phyloP scores from a whole-genome alignment of 768 basidiomycete species.

The Serendipita indica region DNA sequence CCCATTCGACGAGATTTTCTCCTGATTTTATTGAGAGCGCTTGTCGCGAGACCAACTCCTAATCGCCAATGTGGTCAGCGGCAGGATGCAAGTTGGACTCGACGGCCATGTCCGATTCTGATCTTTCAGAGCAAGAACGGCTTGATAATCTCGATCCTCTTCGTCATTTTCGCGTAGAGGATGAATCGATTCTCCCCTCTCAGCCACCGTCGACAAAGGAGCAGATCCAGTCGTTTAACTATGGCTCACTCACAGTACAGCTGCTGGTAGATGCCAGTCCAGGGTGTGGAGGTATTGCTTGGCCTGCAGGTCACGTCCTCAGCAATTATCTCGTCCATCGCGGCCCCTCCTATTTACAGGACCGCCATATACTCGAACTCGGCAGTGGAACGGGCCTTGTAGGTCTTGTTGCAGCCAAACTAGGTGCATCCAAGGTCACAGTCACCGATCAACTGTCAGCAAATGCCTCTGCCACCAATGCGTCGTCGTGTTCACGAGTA shows the following conservation, averaged over 20 bases:
- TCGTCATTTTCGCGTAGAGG: slow-evolving; percentile 38
- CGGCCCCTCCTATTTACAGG: slow-evolving; percentile 33
- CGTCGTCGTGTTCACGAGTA: slow-evolving; percentile 11
- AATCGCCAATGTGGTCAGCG: slow-evolving; percentile 6
- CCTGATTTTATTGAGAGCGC: neutral
- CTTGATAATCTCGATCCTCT: slow-evolving; percentile 46
- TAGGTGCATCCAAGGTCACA: slow-evolving; percentile 47
- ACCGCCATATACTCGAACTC: slow-evolving; percentile 58
- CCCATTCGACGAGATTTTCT: slow-evolving; percentile 4
- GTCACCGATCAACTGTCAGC: slow-evolving; percentile 85
- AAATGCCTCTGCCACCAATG: slow-evolving; percentile 1
- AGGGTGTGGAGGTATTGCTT: slow-evolving; percentile 83
- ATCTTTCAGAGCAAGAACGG: slow-evolving; percentile 37
- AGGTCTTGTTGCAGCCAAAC: slow-evolving; percentile 62
- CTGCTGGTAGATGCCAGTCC: slow-evolving; percentile 65
- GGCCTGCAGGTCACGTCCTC: slow-evolving; percentile 85
- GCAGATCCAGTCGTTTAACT: slow-evolving; percentile 21
- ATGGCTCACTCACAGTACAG: slow-evolving; percentile 8
- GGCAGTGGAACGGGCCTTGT: slow-evolving; percentile 89
- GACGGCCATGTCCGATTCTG: slow-evolving; percentile 15
- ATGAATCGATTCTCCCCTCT: slow-evolving; percentile 33
- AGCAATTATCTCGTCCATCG: slow-evolving; percentile 55
- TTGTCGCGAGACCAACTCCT: neutral
- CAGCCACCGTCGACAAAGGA: slow-evolving; percentile 39
- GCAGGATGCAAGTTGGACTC: slow-evolving; percentile 2